phyloP scores from a whole-genome alignment of 768 basidiomycete species.

The Melanogaster broomeanus region DNA sequence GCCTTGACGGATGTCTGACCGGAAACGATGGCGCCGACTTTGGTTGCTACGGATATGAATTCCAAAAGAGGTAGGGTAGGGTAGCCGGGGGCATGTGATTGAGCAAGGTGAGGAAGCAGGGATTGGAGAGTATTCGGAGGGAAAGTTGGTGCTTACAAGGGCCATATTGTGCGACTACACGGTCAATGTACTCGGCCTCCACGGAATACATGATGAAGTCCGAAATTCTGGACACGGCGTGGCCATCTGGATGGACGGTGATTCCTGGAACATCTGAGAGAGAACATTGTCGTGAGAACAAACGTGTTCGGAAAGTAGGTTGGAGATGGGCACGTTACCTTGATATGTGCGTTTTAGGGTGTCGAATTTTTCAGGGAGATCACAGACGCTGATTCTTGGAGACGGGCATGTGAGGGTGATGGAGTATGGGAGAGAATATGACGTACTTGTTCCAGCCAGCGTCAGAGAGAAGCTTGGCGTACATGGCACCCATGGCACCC shows the following conservation, averaged over 20 bases:
- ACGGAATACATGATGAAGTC: slow-evolving; percentile 97
- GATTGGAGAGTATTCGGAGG: neutral
- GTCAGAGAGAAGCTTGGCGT: slow-evolving; percentile 70
- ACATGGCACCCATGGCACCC: slow-evolving; percentile 98
- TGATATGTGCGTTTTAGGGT: slow-evolving; percentile 58
- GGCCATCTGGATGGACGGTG: slow-evolving; percentile 74
- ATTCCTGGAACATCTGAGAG: slow-evolving; percentile 58
- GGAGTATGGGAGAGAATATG: neutral
- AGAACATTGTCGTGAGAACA: slow-evolving; percentile 12
- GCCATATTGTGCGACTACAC: slow-evolving; percentile 85
- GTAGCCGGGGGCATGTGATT: neutral
- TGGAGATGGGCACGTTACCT: slow-evolving; percentile 39
- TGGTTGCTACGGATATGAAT: slow-evolving; percentile 66
- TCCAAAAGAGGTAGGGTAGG: neutral
- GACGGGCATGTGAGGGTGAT: neutral
- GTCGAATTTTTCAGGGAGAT: slow-evolving; percentile 74
- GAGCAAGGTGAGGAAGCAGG: neutral
- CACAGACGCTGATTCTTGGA: slow-evolving; percentile 86
- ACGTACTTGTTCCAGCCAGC: slow-evolving; percentile 85
- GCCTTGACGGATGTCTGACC: slow-evolving; percentile 98
- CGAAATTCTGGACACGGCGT: slow-evolving; percentile 82
- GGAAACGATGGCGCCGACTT: slow-evolving; percentile 86
- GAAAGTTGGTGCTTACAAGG: slow-evolving; percentile 62
- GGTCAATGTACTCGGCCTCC: slow-evolving; percentile 84
- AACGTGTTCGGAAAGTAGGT: neutral